These are phyloP conservation scores for Secale cereale DNA, from an alignment of 176 grass and related monocot genomes.

Conservation along the genomic window DNA sequence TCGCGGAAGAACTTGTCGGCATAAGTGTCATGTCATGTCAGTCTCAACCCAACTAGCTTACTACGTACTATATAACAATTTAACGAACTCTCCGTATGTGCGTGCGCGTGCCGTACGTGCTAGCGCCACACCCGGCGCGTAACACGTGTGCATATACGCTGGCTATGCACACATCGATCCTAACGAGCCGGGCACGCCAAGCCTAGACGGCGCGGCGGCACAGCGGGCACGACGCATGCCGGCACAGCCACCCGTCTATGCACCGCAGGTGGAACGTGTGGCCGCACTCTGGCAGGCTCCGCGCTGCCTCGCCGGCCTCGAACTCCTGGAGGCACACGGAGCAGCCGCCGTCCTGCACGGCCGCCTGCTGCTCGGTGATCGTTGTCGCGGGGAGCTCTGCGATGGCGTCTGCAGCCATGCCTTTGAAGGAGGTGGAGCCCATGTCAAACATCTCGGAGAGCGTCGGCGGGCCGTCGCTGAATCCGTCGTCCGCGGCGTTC, in stretches of 20 bases:
- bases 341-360: conserved; percentile 37
- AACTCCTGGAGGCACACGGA: conserved; percentile 87
- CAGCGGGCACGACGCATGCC: conserved; percentile 69
- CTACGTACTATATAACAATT: neutral
- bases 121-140: neutral
- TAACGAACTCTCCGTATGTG: neutral
- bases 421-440: conserved; percentile 13
- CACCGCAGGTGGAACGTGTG: conserved; percentile 75
- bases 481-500: conserved; percentile 53
- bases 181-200: neutral
- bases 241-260: conserved; percentile 69
- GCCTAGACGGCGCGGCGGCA: conserved; percentile 50
- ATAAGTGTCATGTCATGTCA: neutral
- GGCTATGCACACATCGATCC: neutral
- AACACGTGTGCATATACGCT: neutral
- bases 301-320: conserved; percentile 46
- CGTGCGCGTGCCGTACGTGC: neutral
- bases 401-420: conserved; percentile 46
- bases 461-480: conserved; percentile 13
- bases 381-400: conserved; percentile 44
- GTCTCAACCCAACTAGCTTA: neutral
- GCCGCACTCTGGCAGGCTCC: conserved; percentile 54
- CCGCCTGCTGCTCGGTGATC: conserved; percentile 15
- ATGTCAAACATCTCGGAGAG: conserved; percentile 69
- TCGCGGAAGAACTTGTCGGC: neutral